phyloP scores from a whole-genome alignment of 1,284 basidiomycete species.

The Sporisorium scitamineum region DNA sequence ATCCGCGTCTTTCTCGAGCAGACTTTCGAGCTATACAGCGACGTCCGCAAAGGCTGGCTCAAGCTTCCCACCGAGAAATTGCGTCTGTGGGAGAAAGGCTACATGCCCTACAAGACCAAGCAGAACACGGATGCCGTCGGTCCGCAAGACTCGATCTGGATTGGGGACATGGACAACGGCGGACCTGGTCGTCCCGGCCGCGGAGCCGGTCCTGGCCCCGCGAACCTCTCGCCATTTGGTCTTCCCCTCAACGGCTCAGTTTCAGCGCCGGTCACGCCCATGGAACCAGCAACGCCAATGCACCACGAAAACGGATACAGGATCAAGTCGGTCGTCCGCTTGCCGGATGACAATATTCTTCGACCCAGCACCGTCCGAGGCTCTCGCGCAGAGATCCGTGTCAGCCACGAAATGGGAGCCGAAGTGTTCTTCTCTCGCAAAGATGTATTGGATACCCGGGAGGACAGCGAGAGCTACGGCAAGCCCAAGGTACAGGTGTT shows the following conservation, averaged over 20 bases:
- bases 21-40: slow-evolving; percentile 65
- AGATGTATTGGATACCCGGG: slow-evolving; percentile 58
- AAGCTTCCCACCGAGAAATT: slow-evolving; percentile 63
- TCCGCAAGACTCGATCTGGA: slow-evolving; percentile 57
- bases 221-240: slow-evolving; percentile 52
- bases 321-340: slow-evolving; percentile 62
- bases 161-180: slow-evolving; percentile 46
- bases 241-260: slow-evolving; percentile 49
- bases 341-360: slow-evolving; percentile 64
- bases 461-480: slow-evolving; percentile 59
- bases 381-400: slow-evolving; percentile 62
- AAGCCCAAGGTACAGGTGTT: slow-evolving; percentile 68
- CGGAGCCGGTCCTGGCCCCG: slow-evolving; percentile 37
- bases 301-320: slow-evolving; percentile 57
- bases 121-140: slow-evolving; percentile 43
- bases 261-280: slow-evolving; percentile 48
- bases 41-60: slow-evolving; percentile 58
- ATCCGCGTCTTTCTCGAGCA: slow-evolving; percentile 66
- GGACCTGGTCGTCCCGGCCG: slow-evolving; percentile 51
- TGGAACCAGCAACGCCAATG: slow-evolving; percentile 47
- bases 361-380: slow-evolving; percentile 66
- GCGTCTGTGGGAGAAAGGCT: slow-evolving; percentile 65
- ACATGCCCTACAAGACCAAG: slow-evolving; percentile 64
- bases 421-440: slow-evolving; percentile 67
- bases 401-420: slow-evolving; percentile 65